Evolutionary conservation across 192 early-diverging fungal species (phyloP), one percentile per base, ranked within the genome.

Genomic region (Entomortierella lignicola): DNA sequence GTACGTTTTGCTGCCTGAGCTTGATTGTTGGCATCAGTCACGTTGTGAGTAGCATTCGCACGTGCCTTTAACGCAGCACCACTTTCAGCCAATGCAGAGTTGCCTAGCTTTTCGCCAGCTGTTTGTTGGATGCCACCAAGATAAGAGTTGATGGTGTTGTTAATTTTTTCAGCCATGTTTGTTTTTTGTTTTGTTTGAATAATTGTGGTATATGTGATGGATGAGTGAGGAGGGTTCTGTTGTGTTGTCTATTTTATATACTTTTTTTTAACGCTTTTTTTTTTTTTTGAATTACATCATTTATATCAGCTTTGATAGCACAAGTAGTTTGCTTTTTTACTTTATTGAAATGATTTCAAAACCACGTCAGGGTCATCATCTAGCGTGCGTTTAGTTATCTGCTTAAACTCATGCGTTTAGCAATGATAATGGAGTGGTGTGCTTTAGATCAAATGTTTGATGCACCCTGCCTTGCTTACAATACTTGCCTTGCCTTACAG

Each of bases 41-140:
- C 8, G 13, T 21, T 21, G 17, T 75, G 72, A 15, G 72, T 48
- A 27, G 8, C 42, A 17, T 75, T 64, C 21, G 72, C 72, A 13
- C 67, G 72, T 7, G 53, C 20, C 43, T 75, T 75, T 50, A 62
- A 64, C 2, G 72, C 72, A 10, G 72, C 63, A 8, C 72, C 72
- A 21, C 21, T 5, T 27, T 63, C 72, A 29, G 64, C 72, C 25
- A 75, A 18, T 1, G 55, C 60, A 0, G 57, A 58, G 41, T 67
- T 53, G 13, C 65, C 60, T 39, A 67, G 25, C 7, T 57, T 56
- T 30, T 66, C 63, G 25, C 72, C 64, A 26, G 63, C 43, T 48
- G 62, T 26, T 32, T 73, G 71, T 57, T 73, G 65, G 47, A 54
- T 37, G 44, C 32, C 54, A 25, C 70, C 70, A 29, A 72, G 30